Evolutionary conservation across 2,329 filamentous ascomycete genomes (phyloP).

Genomic region (Colletotrichum spinosum): DNA sequence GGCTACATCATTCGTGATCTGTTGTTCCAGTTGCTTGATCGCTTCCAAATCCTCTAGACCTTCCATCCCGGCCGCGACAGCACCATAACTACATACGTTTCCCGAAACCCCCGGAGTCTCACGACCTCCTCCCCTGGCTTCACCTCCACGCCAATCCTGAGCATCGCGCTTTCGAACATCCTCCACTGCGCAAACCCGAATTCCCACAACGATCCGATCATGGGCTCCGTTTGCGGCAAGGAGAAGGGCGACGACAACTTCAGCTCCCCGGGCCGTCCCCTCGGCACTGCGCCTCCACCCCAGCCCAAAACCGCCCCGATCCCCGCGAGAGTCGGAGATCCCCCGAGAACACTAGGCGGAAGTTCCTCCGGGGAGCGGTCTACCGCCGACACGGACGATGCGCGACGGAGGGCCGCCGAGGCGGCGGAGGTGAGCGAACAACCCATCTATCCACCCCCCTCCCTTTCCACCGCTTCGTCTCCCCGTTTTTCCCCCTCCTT

Average conservation of each 20-base stretch:
- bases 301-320: slow-evolving; percentile 63
- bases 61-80: slow-evolving; percentile 10
- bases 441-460: slow-evolving; percentile 19
- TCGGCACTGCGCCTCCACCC: slow-evolving; percentile 68
- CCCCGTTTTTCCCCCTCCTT: not conserved
- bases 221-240: slow-evolving; percentile 92
- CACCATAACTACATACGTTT: slow-evolving; percentile 20
- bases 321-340: slow-evolving; percentile 65
- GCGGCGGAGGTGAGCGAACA: slow-evolving; percentile 80
- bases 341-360: slow-evolving; percentile 73
- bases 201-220: slow-evolving; percentile 52
- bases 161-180: slow-evolving; percentile 3
- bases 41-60: not conserved
- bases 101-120: slow-evolving; percentile 9
- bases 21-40: no score
- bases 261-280: slow-evolving; percentile 76
- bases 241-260: slow-evolving; percentile 78
- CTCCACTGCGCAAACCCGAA: slow-evolving; percentile 1
- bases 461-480: not conserved
- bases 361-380: slow-evolving; percentile 40
- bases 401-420: slow-evolving; percentile 78
- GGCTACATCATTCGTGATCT: no score
- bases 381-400: slow-evolving; percentile 61
- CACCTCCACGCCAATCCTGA: not conserved
- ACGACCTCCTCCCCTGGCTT: not conserved